Percentiles rank a stretch among this genome's conserved stretches.
Evolutionary conservation across 805 yeast genomes (phyloP).

Genomic region (Saturnispora sanitii): DNA sequence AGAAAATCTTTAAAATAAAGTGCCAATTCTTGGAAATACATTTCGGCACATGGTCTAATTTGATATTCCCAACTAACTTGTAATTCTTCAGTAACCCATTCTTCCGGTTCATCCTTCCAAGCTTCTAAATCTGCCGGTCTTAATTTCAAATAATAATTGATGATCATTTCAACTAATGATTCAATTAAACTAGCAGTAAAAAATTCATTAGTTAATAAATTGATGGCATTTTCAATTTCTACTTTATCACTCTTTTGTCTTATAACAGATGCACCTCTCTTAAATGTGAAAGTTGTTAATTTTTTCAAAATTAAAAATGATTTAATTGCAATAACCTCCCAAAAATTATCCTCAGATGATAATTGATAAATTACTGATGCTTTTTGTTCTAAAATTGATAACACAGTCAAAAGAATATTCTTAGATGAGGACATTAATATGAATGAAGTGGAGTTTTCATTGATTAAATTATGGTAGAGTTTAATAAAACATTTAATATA

Average conservation of each 20-base stretch:
- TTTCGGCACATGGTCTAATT: conserved; percentile 79
- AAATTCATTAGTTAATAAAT: conserved; percentile 40
- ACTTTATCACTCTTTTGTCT: conserved; percentile 55
- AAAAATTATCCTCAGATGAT: conserved; percentile 42
- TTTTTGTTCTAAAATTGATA: conserved; percentile 51
- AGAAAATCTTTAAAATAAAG: conserved; percentile 49
- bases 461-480: conserved; percentile 51
- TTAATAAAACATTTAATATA: conserved; percentile 70
- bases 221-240: conserved; percentile 51
- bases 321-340: conserved; percentile 67
- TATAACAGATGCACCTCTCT: conserved; percentile 54
- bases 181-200: conserved; percentile 49
- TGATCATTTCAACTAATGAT: conserved; percentile 54
- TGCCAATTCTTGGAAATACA: conserved; percentile 68
- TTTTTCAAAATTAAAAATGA: conserved; percentile 55
- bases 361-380: conserved; percentile 50
- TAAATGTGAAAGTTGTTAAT: conserved; percentile 50
- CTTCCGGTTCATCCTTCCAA: conserved; percentile 86
- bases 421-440: conserved; percentile 55
- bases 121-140: conserved; percentile 68
- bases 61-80: conserved; percentile 74
- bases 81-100: conserved; percentile 79
- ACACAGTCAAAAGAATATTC: conserved; percentile 50
- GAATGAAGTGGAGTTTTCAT: conserved; percentile 58
- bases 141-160: conserved; percentile 64